Percentiles rank a stretch among this genome's conserved stretches.
Evolutionary conservation across 768 basidiomycete species (phyloP).

Genomic region (Suillus spraguei): DNA sequence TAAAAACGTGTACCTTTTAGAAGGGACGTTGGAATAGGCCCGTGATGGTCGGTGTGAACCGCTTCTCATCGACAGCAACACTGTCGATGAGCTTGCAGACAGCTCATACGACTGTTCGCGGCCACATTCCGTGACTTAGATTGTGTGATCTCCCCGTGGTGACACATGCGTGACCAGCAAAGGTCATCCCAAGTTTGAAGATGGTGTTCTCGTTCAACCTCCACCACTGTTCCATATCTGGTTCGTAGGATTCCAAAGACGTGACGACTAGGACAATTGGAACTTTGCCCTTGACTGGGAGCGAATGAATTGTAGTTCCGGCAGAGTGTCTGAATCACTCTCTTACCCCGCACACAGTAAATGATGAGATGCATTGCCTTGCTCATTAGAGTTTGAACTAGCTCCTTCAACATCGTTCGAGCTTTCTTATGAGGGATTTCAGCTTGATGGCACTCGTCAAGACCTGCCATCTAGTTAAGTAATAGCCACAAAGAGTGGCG

Average conservation of each 20-base stretch:
- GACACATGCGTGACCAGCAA: too few species aligned
- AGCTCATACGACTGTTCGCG: conserved; percentile 20
- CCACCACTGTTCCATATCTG: conserved; percentile 43
- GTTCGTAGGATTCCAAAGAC: conserved; percentile 35
- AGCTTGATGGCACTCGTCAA: conserved; percentile 23
- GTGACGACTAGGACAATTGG: conserved; percentile 36
- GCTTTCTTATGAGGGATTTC: conserved; percentile 28
- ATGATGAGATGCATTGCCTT: conserved; percentile 33
- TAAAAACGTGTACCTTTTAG: too few species aligned
- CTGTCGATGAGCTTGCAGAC: conserved; percentile 14
- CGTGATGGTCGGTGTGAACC: too few species aligned
- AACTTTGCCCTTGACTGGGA: conserved; percentile 35
- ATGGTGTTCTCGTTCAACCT: conserved; percentile 32
- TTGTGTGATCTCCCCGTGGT: conserved; percentile 6
- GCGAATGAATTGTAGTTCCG: conserved; percentile 34
- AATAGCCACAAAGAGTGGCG: too few species aligned
- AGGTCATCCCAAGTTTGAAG: conserved; percentile 20
- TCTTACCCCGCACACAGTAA: conserved; percentile 36
- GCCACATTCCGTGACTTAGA: neutral
- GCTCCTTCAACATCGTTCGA: conserved; percentile 25
- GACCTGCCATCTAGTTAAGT: too few species aligned
- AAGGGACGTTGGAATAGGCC: too few species aligned
- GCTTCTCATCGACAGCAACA: neutral
- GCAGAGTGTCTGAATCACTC: conserved; percentile 24
- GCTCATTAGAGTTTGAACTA: conserved; percentile 34